These are phyloP conservation scores for Adansonia rubrostipa DNA, from an alignment of 441 rosid species.

Conservation along the genomic window DNA sequence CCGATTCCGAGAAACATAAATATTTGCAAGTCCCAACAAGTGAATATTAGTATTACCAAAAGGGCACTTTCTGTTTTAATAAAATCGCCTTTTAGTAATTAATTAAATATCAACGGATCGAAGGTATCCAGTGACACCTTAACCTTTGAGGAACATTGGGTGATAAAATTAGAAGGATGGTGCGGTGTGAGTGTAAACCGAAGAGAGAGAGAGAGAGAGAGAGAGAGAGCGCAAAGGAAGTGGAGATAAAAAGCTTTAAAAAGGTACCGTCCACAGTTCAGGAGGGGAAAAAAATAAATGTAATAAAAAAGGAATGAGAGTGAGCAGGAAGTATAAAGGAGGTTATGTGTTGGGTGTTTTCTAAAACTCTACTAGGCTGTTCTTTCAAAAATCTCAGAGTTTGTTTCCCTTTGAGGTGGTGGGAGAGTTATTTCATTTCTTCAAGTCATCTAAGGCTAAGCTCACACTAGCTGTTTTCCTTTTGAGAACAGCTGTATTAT, in stretches of 20 bases:
- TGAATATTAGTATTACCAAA: conserved; percentile 24
- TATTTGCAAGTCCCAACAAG: conserved; percentile 40
- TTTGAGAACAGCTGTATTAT: conserved; percentile 25
- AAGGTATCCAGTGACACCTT: conserved; percentile 25
- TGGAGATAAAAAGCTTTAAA: conserved; percentile 42
- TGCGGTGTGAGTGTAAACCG: conserved; percentile 46
- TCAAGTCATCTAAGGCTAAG: conserved; percentile 4
- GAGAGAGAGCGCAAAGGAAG: conserved; percentile 21
- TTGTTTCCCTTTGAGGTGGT: not conserved
- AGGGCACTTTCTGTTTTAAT: conserved; percentile 18
- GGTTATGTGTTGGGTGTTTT: conserved; percentile 47
- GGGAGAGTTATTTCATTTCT: not conserved
- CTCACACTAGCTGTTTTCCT: not conserved
- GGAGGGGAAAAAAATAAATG: conserved; percentile 4
- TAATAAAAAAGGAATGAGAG: conserved; percentile 36
- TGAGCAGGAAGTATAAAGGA: conserved; percentile 64
- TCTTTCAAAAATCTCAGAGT: conserved; percentile 26
- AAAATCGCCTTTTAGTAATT: not conserved
- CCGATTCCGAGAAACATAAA: conserved; percentile 8
- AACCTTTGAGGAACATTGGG: conserved; percentile 33
- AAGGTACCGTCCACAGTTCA: conserved; percentile 21
- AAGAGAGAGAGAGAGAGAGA: conserved; percentile 30
- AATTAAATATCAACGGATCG: not conserved
- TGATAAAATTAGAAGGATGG: conserved; percentile 40
- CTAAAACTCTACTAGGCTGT: conserved; percentile 49